Base-by-base conservation (phyloP, 2,329 filamentous ascomycete genomes). In the Graphium sp. region DNA sequence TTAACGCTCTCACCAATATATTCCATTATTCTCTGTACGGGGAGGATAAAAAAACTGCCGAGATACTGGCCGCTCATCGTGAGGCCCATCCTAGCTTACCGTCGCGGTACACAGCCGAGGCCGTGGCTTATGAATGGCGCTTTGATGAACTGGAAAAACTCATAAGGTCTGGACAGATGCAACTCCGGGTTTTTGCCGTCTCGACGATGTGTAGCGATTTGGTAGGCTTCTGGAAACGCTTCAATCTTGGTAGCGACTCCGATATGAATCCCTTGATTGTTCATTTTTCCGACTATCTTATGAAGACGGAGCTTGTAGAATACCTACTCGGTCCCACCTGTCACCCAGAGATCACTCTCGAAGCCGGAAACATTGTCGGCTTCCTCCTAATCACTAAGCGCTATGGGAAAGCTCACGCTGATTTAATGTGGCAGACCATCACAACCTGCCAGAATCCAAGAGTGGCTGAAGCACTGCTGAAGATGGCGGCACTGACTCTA, bases 261-360 rank as follows among this genome's bases (percentile, higher is more conserved):
- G n/a, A n/a, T n/a, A n/a, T n/a, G n/a, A n/a, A n/a, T n/a, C n/a
- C n/a, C n/a, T n/a, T n/a, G n/a, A 56, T 87, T 37, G 60, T 65
- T 9, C 75, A 77, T 39, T 56, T 91, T 30, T 71, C 80, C 5
- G 58, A 67, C 15, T 76, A 80, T 37, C 57, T 95, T 19, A 59
- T 76, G 11, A 54, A 62, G 6, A 75, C 77, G 22, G 72, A 74
- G 30, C 58, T 95, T 16, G 68, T 92, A 15, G 72, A 84, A 34
- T 95, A 94, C 49, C 73, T 98, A 25, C 67, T 94, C 29, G 82
- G 87, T 2, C 74, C 87, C 10, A 84, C 84, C 32, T 94, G 87
- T 18, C 89, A 95, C 43, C 83, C 85, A 2, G 84, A 93, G 44
- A 71, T 95, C 30, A 89, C 91, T 13, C 62, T 66, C 20, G 73